Evolutionary conservation across 2,329 filamentous ascomycete species (phyloP).

Genomic region (Penicillium sp.): DNA sequence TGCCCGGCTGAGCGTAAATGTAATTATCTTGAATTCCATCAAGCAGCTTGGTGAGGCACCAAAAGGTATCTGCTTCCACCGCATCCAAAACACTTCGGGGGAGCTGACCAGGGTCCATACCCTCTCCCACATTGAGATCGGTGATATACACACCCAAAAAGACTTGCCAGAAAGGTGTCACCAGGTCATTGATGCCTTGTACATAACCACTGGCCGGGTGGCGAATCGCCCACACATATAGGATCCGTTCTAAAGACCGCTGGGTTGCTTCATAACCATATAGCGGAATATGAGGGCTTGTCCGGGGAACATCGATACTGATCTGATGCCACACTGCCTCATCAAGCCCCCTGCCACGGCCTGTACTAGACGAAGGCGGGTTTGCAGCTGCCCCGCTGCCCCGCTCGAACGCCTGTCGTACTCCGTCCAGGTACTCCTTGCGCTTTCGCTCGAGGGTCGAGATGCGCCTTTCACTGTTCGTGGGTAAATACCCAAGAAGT

Average conservation of each 20-base stretch:
- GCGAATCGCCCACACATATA: slow-evolving; percentile 97
- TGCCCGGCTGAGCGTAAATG: slow-evolving; percentile 95
- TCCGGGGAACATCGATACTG: slow-evolving; percentile 95
- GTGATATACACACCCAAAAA: slow-evolving; percentile 94
- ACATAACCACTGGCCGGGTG: slow-evolving; percentile 98
- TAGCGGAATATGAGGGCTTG: slow-evolving; percentile 91
- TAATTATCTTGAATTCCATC: slow-evolving; percentile 99
- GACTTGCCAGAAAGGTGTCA: slow-evolving; percentile 97
- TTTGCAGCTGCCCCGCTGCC: slow-evolving; percentile 50
- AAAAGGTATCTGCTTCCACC: slow-evolving; percentile 96
- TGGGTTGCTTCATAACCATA: slow-evolving; percentile 97
- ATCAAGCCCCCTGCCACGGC: slow-evolving; percentile 76
- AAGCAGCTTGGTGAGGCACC: slow-evolving; percentile 96
- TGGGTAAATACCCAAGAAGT: slow-evolving; percentile 90
- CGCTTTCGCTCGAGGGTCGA: slow-evolving; percentile 90
- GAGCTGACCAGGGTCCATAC: slow-evolving; percentile 95
- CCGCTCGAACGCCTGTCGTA: slow-evolving; percentile 68
- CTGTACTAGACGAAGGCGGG: slow-evolving; percentile 47
- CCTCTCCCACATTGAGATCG: slow-evolving; percentile 87
- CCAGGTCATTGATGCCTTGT: slow-evolving; percentile 97
- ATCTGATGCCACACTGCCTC: slow-evolving; percentile 99
- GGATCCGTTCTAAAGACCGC: slow-evolving; percentile 86
- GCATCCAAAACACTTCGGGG: slow-evolving; percentile 90
- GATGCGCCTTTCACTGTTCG: slow-evolving; percentile 91
- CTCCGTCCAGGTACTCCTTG: slow-evolving; percentile 94